Conservation (phyloP, 116 monocot species). For the Phalaenopsis hybrid region DNA sequence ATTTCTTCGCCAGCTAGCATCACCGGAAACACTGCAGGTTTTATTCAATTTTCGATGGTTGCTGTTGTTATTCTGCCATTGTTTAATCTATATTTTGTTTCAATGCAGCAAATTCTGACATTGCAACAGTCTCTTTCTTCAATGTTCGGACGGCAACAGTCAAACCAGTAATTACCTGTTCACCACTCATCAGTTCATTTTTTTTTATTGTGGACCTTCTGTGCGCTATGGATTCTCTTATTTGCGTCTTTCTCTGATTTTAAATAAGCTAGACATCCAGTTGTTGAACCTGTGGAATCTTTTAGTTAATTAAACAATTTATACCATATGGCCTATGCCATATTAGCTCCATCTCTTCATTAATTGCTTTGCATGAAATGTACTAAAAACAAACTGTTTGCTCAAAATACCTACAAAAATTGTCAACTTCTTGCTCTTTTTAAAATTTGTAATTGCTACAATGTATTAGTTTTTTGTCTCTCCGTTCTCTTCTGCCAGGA, state of each 20-base stretch:
- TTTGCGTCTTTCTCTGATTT: background rate
- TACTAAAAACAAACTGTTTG: background rate
- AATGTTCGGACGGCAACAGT: slow-evolving; percentile 45
- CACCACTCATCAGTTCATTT: background rate
- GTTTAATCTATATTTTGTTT: slow-evolving; percentile 3
- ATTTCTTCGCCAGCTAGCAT: slow-evolving; percentile 60
- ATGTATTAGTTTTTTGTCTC: background rate
- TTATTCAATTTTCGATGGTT: background rate
- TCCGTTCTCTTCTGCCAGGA: background rate
- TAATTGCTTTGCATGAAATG: background rate
- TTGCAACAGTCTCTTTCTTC: slow-evolving; percentile 61
- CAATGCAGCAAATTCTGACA: slow-evolving; percentile 52
- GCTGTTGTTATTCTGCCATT: background rate
- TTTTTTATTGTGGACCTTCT: background rate
- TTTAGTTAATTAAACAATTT: background rate
- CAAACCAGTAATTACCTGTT: slow-evolving; percentile 49
- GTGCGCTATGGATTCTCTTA: background rate
- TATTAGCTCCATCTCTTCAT: background rate
- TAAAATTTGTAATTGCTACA: background rate
- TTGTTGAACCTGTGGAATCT: background rate
- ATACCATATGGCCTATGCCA: background rate
- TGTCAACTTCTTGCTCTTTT: background rate
- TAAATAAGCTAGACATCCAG: background rate
- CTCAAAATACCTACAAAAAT: background rate
- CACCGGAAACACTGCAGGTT: slow-evolving; percentile 72